Evolutionary conservation across 2,329 filamentous ascomycete species (phyloP).

Genomic region (Camillea tinctor): DNA sequence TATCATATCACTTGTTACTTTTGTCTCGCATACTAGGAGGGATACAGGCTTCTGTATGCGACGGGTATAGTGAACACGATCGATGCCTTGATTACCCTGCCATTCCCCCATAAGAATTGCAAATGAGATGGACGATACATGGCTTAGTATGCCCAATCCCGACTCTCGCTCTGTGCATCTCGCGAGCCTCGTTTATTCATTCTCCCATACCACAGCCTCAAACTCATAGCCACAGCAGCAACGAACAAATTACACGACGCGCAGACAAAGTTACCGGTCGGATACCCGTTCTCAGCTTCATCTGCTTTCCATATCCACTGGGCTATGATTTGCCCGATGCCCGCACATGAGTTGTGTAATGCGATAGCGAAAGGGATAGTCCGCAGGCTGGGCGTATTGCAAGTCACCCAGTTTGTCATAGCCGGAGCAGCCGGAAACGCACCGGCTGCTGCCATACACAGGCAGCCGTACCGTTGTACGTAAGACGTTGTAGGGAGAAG

Average conservation of each 20-base stretch:
- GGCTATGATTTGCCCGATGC: slow-evolving; percentile 38
- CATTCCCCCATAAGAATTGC: too few relatives aligned
- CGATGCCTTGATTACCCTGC: too few relatives aligned
- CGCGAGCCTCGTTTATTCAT: slow-evolving; percentile 23
- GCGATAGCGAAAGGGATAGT: slow-evolving; percentile 39
- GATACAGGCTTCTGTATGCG: too few relatives aligned
- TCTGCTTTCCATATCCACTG: slow-evolving; percentile 39
- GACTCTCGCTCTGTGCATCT: slow-evolving; percentile 21
- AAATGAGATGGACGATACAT: too few relatives aligned
- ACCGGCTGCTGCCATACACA: slow-evolving; percentile 37
- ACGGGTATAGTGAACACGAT: too few relatives aligned
- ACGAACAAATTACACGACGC: slow-evolving; percentile 37
- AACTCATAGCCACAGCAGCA: slow-evolving; percentile 16
- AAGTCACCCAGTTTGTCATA: slow-evolving; percentile 38
- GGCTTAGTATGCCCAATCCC: slow-evolving; percentile 25
- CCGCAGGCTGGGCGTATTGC: slow-evolving; percentile 36
- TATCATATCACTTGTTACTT: too few relatives aligned
- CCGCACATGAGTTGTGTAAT: slow-evolving; percentile 37
- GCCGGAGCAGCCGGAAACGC: slow-evolving; percentile 37
- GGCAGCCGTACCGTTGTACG: slow-evolving; percentile 33
- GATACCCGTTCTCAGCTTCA: slow-evolving; percentile 33
- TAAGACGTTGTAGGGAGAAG: slow-evolving; percentile 28
- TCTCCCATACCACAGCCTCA: slow-evolving; percentile 22
- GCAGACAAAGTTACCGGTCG: slow-evolving; percentile 40
- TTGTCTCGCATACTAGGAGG: too few relatives aligned